Evolutionary conservation across 768 basidiomycete species (phyloP).

Genomic region (Naganishia vaughanmartiniae): DNA sequence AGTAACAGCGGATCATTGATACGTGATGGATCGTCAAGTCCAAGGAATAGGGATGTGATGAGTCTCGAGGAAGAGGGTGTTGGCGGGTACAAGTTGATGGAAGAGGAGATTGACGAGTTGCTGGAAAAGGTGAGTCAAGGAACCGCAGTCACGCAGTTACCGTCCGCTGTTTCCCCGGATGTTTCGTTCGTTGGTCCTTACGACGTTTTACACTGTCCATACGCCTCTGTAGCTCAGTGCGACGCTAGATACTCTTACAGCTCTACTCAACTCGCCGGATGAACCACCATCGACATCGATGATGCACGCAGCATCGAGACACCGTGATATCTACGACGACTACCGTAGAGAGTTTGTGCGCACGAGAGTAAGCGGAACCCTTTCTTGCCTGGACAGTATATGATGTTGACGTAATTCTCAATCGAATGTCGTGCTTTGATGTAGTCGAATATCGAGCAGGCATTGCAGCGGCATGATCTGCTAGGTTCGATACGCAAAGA

Average conservation of each 20-base stretch:
- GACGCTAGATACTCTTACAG: slow-evolving; percentile 74
- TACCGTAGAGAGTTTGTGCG: slow-evolving; percentile 77
- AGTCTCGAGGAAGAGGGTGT: slow-evolving; percentile 62
- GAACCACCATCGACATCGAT: slow-evolving; percentile 74
- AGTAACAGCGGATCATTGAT: slow-evolving; percentile 39
- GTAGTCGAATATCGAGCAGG: slow-evolving; percentile 74
- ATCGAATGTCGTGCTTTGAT: neutral
- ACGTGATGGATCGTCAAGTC: slow-evolving; percentile 26
- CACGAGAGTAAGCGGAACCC: slow-evolving; percentile 66
- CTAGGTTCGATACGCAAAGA: slow-evolving; percentile 89
- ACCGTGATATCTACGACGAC: slow-evolving; percentile 84
- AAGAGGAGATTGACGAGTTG: slow-evolving; percentile 80
- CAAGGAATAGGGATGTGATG: slow-evolving; percentile 62
- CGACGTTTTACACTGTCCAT: neutral
- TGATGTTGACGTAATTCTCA: neutral
- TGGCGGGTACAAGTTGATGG: slow-evolving; percentile 63
- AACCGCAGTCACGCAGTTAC: neutral
- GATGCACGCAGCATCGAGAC: slow-evolving; percentile 83
- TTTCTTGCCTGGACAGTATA: neutral
- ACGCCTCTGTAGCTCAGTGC: slow-evolving; percentile 66
- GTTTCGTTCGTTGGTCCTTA: neutral
- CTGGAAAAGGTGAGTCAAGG: slow-evolving; percentile 68
- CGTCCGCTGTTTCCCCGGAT: neutral
- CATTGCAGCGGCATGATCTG: slow-evolving; percentile 80
- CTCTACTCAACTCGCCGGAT: slow-evolving; percentile 64